Percentiles rank a stretch among this genome's conserved stretches.
Conservation (phyloP, 768 basidiomycete genomes). For the Hemileccinum impolitum region DNA sequence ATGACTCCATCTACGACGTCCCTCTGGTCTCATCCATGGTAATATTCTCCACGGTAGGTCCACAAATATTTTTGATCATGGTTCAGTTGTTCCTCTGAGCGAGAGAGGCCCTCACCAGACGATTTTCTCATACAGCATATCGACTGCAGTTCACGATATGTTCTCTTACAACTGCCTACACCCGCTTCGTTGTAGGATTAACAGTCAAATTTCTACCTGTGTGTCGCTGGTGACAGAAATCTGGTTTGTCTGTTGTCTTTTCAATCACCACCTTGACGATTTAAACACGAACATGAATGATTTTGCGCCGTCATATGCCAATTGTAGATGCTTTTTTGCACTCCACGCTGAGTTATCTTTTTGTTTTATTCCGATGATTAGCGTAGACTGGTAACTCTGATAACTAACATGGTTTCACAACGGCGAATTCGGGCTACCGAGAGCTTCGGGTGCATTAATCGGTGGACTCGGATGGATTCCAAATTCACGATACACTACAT, state of each 20-base stretch:
- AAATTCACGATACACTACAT: no score
- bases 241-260: conserved; percentile 57
- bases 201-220: conserved; percentile 71
- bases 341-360: conserved; percentile 30
- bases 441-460: no score
- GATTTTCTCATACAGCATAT: conserved; percentile 56
- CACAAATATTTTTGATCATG: conserved; percentile 74
- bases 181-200: conserved; percentile 50
- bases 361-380: no score
- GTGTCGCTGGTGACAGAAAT: conserved; percentile 41
- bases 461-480: no score
- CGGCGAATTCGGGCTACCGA: no score
- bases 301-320: conserved; percentile 52
- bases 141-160: conserved; percentile 60
- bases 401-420: no score
- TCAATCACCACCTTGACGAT: conserved; percentile 57
- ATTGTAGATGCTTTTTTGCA: conserved; percentile 58
- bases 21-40: conserved; percentile 53
- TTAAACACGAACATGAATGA: conserved; percentile 59
- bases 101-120: conserved; percentile 55
- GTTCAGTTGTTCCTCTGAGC: conserved; percentile 33
- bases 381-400: no score
- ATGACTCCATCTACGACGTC: conserved; percentile 67
- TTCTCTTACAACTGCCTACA: conserved; percentile 55
- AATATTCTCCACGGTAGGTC: conserved; percentile 60